phyloP scores from a whole-genome alignment of 441 rosid species.

The Iberis amara region DNA sequence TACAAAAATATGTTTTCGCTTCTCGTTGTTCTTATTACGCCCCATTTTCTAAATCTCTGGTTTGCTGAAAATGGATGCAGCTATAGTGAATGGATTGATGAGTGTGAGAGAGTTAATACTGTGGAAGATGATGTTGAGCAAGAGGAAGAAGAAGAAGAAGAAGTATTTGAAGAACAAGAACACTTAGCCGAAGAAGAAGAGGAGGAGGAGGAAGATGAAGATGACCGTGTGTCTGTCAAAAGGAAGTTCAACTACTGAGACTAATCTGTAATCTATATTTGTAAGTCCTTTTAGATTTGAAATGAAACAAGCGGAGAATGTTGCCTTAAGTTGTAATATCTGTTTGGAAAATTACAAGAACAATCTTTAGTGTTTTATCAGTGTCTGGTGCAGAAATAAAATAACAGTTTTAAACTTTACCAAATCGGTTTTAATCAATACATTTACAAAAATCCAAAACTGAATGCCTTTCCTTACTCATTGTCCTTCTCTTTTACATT shows the following conservation, averaged over 20 bases:
- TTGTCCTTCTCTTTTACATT: slow-evolving; percentile 22
- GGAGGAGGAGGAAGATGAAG: too few species aligned
- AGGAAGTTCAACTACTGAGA: too few species aligned
- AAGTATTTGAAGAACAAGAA: slow-evolving; percentile 6
- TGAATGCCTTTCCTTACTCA: background rate
- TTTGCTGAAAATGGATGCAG: slow-evolving; percentile 31
- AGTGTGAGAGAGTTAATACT: slow-evolving; percentile 75
- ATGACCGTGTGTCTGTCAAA: too few species aligned
- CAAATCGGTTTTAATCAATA: background rate
- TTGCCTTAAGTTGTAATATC: too few species aligned
- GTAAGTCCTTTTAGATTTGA: too few species aligned
- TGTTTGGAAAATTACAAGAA: too few species aligned
- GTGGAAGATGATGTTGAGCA: slow-evolving; percentile 65
- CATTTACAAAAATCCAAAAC: background rate
- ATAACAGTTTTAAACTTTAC: background rate
- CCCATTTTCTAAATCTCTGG: slow-evolving; percentile 27
- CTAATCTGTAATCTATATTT: too few species aligned
- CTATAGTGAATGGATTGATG: slow-evolving; percentile 66
- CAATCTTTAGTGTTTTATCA: too few species aligned
- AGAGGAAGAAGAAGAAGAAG: slow-evolving; percentile 29
- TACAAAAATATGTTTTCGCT: background rate
- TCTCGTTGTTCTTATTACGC: background rate
- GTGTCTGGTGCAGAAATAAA: too few species aligned
- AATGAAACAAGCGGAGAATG: too few species aligned
- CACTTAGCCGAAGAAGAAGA: slow-evolving; percentile 12